A percentile compares a stretch with the other conserved stretches of the same genome.
Conservation (phyloP, 1,284 basidiomycete species). For the Moesziomyces sp. region DNA sequence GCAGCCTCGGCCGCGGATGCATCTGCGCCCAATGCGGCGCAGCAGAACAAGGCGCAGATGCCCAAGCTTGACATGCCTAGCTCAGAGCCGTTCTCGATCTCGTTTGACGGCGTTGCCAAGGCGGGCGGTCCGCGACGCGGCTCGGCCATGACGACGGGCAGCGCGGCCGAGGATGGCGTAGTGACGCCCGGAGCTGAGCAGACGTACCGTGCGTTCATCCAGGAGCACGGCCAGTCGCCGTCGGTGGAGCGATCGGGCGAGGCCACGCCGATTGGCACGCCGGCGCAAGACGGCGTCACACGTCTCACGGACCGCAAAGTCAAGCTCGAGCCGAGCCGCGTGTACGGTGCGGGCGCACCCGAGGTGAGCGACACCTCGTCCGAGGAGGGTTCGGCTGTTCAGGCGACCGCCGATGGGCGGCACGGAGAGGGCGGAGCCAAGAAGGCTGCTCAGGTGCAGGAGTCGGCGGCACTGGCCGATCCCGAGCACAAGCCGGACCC, state of each 20-base stretch:
- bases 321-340: constrained; percentile 45
- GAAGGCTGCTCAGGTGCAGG: constrained; percentile 42
- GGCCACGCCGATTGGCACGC: constrained; percentile 21
- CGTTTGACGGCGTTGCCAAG: constrained; percentile 30
- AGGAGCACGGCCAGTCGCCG: constrained; percentile 30
- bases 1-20: not conserved
- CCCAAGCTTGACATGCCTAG: constrained; percentile 61
- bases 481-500: constrained; percentile 39
- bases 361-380: constrained; percentile 44
- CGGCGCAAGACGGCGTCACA: constrained; percentile 33
- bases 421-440: constrained; percentile 30
- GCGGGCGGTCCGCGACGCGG: constrained; percentile 14
- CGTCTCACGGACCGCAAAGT: constrained; percentile 45
- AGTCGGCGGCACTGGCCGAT: constrained; percentile 35
- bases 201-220: constrained; percentile 48
- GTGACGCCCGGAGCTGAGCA: constrained; percentile 53
- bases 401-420: not conserved
- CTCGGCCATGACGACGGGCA: constrained; percentile 16
- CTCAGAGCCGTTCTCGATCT: constrained; percentile 59
- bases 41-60: constrained; percentile 32
- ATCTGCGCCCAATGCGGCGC: not conserved
- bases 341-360: constrained; percentile 41
- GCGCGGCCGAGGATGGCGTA: constrained; percentile 21
- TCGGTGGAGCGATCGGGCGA: constrained; percentile 19
- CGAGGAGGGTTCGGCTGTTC: constrained; percentile 36